Evolutionary conservation across 805 yeast genomes (phyloP).

Genomic region (Cyberlindnera petersonii): DNA sequence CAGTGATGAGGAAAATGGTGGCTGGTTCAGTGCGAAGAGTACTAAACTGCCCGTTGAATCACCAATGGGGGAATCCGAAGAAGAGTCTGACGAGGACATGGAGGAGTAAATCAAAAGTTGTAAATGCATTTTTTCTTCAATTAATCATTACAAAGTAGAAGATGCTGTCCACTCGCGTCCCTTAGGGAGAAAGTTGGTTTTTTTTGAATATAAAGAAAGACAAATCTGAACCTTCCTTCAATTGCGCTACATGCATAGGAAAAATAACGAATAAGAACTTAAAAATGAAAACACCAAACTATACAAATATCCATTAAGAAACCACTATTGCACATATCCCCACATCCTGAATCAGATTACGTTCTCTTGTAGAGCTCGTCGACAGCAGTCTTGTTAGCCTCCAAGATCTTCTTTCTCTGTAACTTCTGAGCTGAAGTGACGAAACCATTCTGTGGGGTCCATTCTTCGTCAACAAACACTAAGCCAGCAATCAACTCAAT

Average conservation of each 20-base stretch:
- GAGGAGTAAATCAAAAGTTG: constrained; percentile 5
- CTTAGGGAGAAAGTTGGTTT: too few species aligned
- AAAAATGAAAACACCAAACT: constrained; percentile 1
- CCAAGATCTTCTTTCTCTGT: constrained; percentile 86
- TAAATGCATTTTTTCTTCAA: too few species aligned
- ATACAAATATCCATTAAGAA: neutral
- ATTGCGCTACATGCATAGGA: too few species aligned
- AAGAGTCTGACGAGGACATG: constrained; percentile 11
- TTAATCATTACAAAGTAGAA: too few species aligned
- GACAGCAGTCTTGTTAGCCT: constrained; percentile 61
- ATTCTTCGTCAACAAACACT: constrained; percentile 80
- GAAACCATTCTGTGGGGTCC: constrained; percentile 96
- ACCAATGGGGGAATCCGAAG: constrained; percentile 9
- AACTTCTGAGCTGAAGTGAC: constrained; percentile 95
- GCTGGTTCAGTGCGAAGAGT: constrained; percentile 26
- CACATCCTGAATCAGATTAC: too few species aligned
- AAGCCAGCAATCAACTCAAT: constrained; percentile 81
- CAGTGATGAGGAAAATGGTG: constrained; percentile 24
- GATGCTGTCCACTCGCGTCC: too few species aligned
- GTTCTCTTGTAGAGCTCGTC: constrained; percentile 50
- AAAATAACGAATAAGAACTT: neutral
- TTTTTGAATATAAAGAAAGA: too few species aligned
- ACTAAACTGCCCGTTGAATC: constrained; percentile 8
- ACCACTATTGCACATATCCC: too few species aligned
- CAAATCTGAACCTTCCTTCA: too few species aligned